Conservation (phyloP, 2,329 filamentous ascomycete genomes). For the Pseudogymnoascus sp. region DNA sequence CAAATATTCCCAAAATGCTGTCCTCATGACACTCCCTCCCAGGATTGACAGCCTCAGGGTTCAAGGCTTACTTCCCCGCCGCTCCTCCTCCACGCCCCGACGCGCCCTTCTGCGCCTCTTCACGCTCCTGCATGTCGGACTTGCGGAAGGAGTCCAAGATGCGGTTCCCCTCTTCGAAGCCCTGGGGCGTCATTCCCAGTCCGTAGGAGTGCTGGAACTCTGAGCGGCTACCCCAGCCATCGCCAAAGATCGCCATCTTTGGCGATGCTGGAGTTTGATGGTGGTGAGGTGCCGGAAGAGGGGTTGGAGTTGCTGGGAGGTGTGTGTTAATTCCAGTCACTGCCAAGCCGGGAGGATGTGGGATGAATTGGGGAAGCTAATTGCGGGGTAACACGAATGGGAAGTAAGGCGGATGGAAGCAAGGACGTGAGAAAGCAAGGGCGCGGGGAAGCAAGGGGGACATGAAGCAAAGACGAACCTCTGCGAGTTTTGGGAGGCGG, state of each 20-base stretch:
- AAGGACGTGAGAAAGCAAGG: neutral
- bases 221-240: neutral
- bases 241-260: slow-evolving; percentile 9
- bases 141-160: neutral
- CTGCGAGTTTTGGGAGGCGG: neutral
- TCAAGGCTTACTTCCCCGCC: neutral
- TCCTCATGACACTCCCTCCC: neutral
- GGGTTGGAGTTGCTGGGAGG: neutral
- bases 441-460: neutral
- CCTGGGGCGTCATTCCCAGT: neutral
- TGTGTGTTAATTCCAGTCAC: neutral
- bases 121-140: neutral
- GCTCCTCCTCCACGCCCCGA: neutral
- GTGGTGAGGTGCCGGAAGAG: neutral
- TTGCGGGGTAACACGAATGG: neutral
- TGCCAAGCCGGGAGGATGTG: neutral
- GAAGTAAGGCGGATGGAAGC: neutral
- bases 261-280: neutral
- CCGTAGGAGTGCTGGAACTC: slow-evolving; percentile 4
- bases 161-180: neutral
- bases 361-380: neutral
- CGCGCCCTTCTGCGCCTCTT: neutral
- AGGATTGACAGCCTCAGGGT: neutral
- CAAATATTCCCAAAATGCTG: neutral
- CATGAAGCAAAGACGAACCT: neutral